Conservation (phyloP, 441 rosid genomes). For the Eutrema salsugineum region DNA sequence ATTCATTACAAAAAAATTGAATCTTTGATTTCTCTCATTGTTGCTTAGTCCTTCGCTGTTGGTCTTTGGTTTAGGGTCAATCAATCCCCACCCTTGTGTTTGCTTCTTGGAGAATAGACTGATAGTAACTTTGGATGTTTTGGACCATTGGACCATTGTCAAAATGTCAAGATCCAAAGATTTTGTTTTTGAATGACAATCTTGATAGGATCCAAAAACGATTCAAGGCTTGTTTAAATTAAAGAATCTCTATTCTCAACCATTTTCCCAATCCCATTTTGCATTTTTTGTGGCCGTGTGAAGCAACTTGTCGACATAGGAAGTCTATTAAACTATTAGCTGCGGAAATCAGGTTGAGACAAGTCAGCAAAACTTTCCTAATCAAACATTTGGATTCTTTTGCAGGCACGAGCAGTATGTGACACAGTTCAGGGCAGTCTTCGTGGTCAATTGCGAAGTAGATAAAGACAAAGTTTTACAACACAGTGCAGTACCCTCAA, state of each 20-base stretch:
- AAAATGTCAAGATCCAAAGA: neutral
- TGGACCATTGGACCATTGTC: neutral
- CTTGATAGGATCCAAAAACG: neutral
- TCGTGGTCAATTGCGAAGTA: constrained; percentile 59
- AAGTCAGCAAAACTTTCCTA: neutral
- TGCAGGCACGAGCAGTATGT: constrained; percentile 65
- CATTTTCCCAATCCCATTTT: neutral
- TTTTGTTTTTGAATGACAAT: neutral
- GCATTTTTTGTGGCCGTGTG: neutral
- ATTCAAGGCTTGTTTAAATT: neutral
- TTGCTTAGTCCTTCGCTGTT: neutral
- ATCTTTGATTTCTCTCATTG: neutral
- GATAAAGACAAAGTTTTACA: constrained; percentile 26
- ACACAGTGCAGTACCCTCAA: constrained; percentile 8
- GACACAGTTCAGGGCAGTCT: constrained; percentile 69
- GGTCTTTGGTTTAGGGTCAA: neutral
- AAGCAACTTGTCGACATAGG: neutral
- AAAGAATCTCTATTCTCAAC: neutral
- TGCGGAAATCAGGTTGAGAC: neutral
- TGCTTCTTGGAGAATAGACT: neutral
- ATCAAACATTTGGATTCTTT: neutral
- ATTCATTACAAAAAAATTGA: neutral
- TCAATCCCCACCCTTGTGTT: neutral
- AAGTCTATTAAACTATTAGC: neutral
- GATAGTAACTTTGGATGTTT: neutral